Percentiles rank a stretch among this genome's conserved stretches.
Evolutionary conservation across 768 basidiomycete species (phyloP).

Genomic region (Boletellus sp.): DNA sequence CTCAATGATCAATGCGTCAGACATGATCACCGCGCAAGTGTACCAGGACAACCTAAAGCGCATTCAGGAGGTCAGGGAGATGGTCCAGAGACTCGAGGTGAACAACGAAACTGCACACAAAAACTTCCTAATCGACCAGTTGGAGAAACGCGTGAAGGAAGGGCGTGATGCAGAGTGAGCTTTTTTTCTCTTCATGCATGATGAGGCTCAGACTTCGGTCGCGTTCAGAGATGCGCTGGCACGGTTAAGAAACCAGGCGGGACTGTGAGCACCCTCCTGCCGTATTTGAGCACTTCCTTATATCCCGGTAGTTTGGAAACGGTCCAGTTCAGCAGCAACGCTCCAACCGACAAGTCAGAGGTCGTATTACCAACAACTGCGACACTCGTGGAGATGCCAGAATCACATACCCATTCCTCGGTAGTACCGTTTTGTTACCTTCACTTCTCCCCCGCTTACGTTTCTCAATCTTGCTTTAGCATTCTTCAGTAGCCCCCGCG

Average conservation of each 20-base stretch:
- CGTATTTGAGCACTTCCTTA: neutral
- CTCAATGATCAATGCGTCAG: conserved; percentile 24
- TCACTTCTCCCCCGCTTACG: conserved; percentile 4
- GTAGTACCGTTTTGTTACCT: conserved; percentile 9
- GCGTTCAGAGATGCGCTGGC: conserved; percentile 20
- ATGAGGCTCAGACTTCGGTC: neutral
- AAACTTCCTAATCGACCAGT: conserved; percentile 33
- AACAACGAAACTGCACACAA: conserved; percentile 42
- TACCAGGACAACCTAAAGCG: conserved; percentile 25
- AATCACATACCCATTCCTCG: conserved; percentile 11
- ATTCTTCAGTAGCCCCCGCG: neutral
- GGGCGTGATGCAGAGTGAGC: conserved; percentile 47
- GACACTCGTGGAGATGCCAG: conserved; percentile 33
- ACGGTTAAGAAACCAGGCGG: conserved; percentile 11
- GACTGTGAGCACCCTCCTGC: conserved; percentile 12
- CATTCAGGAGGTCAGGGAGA: conserved; percentile 31
- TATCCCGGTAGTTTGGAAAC: conserved; percentile 10
- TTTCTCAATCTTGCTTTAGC: conserved; percentile 9
- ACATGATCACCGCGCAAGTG: conserved; percentile 15
- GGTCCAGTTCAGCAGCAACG: conserved; percentile 13
- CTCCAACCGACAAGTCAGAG: conserved; percentile 12
- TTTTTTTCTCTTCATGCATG: neutral
- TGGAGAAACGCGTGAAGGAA: conserved; percentile 36
- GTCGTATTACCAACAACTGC: conserved; percentile 32
- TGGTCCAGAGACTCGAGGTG: conserved; percentile 27